Conservation (phyloP, 2,329 filamentous ascomycete species). For the Colletotrichum filicis region DNA sequence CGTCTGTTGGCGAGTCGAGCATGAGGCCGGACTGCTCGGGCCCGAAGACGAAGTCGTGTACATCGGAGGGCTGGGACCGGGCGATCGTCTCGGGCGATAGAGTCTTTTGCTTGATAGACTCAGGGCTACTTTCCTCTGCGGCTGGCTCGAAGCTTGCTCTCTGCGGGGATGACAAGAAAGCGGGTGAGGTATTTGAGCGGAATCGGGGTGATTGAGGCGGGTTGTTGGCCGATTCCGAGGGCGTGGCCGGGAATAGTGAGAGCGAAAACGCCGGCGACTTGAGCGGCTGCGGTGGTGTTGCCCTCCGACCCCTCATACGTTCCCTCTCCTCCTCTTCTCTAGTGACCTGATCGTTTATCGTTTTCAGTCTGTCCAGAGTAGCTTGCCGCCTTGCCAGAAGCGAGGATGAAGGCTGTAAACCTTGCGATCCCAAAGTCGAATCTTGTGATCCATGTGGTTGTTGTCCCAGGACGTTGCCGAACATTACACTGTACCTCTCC, state of each 20-base stretch:
- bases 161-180: constrained; percentile 56
- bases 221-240: constrained; percentile 36
- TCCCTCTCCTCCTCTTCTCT: constrained; percentile 49
- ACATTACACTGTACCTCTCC: constrained; percentile 96
- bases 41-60: constrained; percentile 42
- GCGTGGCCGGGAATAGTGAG: constrained; percentile 55
- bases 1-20: constrained; percentile 54
- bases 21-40: constrained; percentile 49
- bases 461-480: constrained; percentile 75
- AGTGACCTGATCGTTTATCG: constrained; percentile 57
- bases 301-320: constrained; percentile 50
- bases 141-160: constrained; percentile 45
- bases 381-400: constrained; percentile 69
- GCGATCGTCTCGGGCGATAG: not conserved
- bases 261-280: constrained; percentile 44
- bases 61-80: not conserved
- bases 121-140: not conserved
- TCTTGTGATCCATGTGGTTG: constrained; percentile 48
- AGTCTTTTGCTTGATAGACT: constrained; percentile 4
- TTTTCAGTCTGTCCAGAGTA: constrained; percentile 67
- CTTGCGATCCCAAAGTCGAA: constrained; percentile 37
- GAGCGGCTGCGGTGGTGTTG: constrained; percentile 59
- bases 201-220: constrained; percentile 51
- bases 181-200: constrained; percentile 68
- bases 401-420: constrained; percentile 42